Base-by-base conservation (phyloP, 148 eudicot species). In the Hydrangea macrophylla region DNA sequence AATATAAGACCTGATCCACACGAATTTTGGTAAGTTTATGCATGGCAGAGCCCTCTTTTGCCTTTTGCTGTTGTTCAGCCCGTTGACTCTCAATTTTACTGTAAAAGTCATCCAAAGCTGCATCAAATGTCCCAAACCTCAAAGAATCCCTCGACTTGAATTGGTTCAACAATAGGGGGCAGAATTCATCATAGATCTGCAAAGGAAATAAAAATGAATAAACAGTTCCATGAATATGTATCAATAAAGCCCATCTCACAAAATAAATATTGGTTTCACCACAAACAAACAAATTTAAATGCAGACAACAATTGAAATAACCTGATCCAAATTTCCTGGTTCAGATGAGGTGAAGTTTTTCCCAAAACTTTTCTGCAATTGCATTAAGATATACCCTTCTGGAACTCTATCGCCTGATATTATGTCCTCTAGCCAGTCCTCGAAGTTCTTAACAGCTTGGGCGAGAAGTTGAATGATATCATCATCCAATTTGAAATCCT, bases 11-110 rank as follows among this genome's bases (percentile, higher is more conserved):
- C 98, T 93, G 98, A 82, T 94, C 98, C 72, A 37, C 58, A 56
- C 90, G 90, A 59, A 94, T 94, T 74, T 88, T 90, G 71, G 74
- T 79, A 26, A 94, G 92, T 70, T 84, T 94, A 74, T 90, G 98
- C 77, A 80, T 74, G 20, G 97, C 96, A 79, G 93, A 84, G 73
- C 85, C 89, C 79, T 90, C 96, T 89, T 90, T 94, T 40, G 89
- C 78, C 68, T 90, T 87, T 64, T 94, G 96, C 70, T 87, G 99
- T 48, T 86, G 96, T 70, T 94, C 93, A 45, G 79, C 48, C 68
- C 97, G 84, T 71, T 94, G 99, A 70, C 89, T 85, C 84, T 94
- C 99, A 79, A 94, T 94, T 80, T 94, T 94, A 75, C 99, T 94
- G 70, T 94, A 94, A 75, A 90, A 94, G 62, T 94, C 99, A 76